These are phyloP conservation scores for Alternaria sp. DNA, from an alignment of 2,329 filamentous ascomycete species.

Conservation along the genomic window DNA sequence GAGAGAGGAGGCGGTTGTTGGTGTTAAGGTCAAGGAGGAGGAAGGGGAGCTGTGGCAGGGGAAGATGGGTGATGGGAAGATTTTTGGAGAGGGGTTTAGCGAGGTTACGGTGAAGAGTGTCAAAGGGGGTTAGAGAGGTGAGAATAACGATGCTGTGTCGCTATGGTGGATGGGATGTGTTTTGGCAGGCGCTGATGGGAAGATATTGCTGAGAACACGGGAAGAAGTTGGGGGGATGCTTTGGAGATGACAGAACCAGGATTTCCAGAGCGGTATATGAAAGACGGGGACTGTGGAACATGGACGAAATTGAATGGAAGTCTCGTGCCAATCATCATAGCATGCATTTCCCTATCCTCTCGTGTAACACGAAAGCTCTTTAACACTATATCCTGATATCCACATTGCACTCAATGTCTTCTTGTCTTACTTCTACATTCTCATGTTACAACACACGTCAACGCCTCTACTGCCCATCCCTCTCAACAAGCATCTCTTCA, in stretches of 20 bases:
- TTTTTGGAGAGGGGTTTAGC: not conserved
- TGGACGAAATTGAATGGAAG: not conserved
- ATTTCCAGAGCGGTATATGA: not conserved
- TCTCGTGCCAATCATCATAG: not conserved
- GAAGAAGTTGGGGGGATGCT: not conserved
- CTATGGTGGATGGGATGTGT: not conserved
- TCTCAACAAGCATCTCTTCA: conserved; percentile 43
- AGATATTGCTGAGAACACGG: not conserved
- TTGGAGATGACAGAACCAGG: not conserved
- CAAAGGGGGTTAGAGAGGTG: not conserved
- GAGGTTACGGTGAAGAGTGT: not conserved
- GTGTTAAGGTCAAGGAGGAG: not conserved
- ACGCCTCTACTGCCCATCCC: conserved; percentile 1
- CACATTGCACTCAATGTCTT: not conserved
- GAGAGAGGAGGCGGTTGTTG: not conserved
- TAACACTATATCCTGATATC: not conserved
- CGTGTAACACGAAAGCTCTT: not conserved
- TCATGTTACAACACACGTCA: not conserved
- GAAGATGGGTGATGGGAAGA: not conserved
- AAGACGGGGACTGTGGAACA: not conserved
- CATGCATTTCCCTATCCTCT: not conserved
- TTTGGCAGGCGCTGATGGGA: not conserved
- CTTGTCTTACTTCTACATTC: not conserved
- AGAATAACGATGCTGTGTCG: not conserved
- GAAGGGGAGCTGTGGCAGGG: not conserved